Evolutionary conservation across 768 basidiomycete genomes (phyloP).

Genomic region (Russula dissimulans): DNA sequence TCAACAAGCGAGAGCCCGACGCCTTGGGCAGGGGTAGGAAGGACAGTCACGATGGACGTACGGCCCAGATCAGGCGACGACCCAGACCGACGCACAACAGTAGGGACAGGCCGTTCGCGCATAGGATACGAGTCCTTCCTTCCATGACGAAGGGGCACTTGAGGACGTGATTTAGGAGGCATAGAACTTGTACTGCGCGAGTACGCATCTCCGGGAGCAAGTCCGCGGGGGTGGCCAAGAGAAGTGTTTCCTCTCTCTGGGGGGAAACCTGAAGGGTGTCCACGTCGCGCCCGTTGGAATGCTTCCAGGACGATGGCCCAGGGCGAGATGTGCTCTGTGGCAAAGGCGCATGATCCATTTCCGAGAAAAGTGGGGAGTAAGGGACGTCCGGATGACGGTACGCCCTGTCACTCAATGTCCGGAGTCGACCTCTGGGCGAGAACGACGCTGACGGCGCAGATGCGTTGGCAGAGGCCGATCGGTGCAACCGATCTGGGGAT

Average conservation of each 20-base stretch:
- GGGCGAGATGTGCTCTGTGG: not conserved
- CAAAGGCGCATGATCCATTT: not conserved
- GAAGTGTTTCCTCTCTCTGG: not conserved
- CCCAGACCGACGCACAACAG: not conserved
- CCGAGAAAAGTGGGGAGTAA: constrained; percentile 3
- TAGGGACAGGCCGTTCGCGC: not conserved
- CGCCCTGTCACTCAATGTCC: constrained; percentile 9
- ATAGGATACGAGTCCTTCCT: not conserved
- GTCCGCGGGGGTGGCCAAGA: not conserved
- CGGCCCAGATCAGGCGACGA: not conserved
- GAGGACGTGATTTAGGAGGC: not conserved
- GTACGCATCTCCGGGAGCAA: not conserved
- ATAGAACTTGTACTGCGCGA: not conserved
- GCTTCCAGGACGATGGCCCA: not conserved
- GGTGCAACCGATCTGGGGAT: not conserved
- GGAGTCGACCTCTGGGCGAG: not conserved
- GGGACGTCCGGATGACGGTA: constrained; percentile 13
- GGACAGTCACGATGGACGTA: not conserved
- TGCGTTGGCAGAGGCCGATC: not conserved
- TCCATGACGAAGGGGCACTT: not conserved
- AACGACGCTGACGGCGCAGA: not conserved
- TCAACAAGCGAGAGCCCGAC: constrained; percentile 4
- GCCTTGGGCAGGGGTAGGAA: not conserved
- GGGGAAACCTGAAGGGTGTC: not conserved
- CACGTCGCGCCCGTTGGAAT: not conserved